Base-by-base conservation (phyloP, 2,329 filamentous ascomycete species). In the Ophiosphaerella narmari region DNA sequence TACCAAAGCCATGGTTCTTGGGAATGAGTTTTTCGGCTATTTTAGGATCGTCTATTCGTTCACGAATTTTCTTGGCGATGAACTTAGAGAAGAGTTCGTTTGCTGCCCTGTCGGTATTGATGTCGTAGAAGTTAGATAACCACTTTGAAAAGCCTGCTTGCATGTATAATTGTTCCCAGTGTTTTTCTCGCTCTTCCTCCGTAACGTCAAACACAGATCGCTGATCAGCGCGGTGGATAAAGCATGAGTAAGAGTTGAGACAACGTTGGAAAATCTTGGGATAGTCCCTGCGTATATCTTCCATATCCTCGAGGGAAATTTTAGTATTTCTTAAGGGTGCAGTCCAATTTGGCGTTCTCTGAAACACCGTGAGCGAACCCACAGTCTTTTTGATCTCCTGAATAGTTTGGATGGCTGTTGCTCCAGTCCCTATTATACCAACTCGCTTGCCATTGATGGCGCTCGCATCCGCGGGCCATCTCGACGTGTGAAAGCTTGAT, bases 11-110 rank as follows among this genome's bases (percentile, higher is more conserved):
- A 48, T 76, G 67, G 54, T 74, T 65, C 38, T 71, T 64, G 2
- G 75, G 75, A 23, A 75, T 75, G 9, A 78, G 55, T 24, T 75
- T 65, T 40, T 77, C 74, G 7, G 71, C 68, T 63, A 74, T 74
- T 43, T 60, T 66, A 54, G 79, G 72, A 57, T 84, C 75, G 35
- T 68, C 58, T 32, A 70, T 59, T 5, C 57, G 55, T 24, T 45
- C 39, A 12, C 70, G 66, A 18, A 76, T 75, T 58, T 77, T 77
- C 29, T 68, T 59, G 3, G 66, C 65, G 3, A 66, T 43, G 46
- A 68, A 71, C 8, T 61, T 57, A 16, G 39, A 68, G 41, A 55
- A 69, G 42, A 44, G 50, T 43, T 57, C 50, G 16, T 66, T 60
- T 1, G 63, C 63, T 64, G 68, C 24, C 53, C 53, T 24, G 34